Base-by-base conservation (phyloP, 2,329 filamentous ascomycete genomes). In the Xylariaceae sp. region DNA sequence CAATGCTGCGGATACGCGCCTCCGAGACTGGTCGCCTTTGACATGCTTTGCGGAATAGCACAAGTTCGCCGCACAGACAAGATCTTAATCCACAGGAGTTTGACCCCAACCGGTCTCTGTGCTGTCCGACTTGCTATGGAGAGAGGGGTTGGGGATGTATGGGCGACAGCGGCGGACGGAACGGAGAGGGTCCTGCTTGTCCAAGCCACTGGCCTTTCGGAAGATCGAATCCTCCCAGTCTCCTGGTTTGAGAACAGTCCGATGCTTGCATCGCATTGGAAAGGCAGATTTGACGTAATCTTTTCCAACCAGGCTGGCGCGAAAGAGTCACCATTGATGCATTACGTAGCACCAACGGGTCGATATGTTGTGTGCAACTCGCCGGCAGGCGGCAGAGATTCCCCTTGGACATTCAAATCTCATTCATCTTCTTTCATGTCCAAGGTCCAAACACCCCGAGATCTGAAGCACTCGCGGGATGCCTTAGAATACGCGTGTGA, bases 151-250 rank as follows among this genome's bases (percentile, higher is more conserved):
- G 4, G 1, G n/a, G 32, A 53, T 18, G 6, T 55, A 3, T 55
- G 52, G 49, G 36, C 41, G n/a, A 53, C 47, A 17, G 47, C 30
- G 1, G 30, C 38, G 1, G 31, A 36, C n/a, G 45, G 42, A 18
- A 17, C 44, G 6, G 53, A 53, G 12, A 45, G 35, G 11, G 10
- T 7, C 3, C 39, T 39, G 42, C 48, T 55, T 12, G 10, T 19
- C 4, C 15, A 35, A 3, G 33, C 33, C 9, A 35, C 32, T 4
- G 15, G 39, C 1, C 41, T 52, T 15, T 40, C 49, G n/a, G 10
- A 35, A 19, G 44, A 45, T 11, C 49, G 35, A 17, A 44, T 55
- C 10, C 15, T 52, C 3, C 52, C 52, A 18, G 30, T 17, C 15
- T 41, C 4, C 7, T 55, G 49, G 49, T 42, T 54, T 42, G 45